Conservation (phyloP, 306 rosid genomes). For the Senna siamea region DNA sequence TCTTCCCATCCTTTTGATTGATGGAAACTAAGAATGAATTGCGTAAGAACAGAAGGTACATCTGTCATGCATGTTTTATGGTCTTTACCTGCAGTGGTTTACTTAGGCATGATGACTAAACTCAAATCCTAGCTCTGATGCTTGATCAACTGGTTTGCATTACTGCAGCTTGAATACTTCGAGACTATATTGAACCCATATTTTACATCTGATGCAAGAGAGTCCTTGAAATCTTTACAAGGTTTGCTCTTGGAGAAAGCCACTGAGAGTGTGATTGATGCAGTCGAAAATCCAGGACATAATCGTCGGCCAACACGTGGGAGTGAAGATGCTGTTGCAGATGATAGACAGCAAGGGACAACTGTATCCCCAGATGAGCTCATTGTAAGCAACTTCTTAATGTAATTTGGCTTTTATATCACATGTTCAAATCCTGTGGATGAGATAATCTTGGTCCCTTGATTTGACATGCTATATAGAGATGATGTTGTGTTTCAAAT, state of each 20-base stretch:
- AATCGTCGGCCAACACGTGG: conserved; percentile 94
- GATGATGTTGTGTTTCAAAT: not conserved
- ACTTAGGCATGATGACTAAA: conserved; percentile 21
- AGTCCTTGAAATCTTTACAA: conserved; percentile 89
- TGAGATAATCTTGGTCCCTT: not conserved
- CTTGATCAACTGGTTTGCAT: conserved; percentile 41
- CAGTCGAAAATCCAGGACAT: conserved; percentile 85
- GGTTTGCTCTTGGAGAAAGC: conserved; percentile 95
- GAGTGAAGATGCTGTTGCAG: conserved; percentile 85
- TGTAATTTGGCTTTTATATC: conserved; percentile 20
- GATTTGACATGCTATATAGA: conserved; percentile 18
- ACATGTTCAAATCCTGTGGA: conserved; percentile 6
- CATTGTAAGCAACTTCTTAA: conserved; percentile 67
- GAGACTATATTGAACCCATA: conserved; percentile 93
- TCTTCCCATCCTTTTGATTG: not conserved
- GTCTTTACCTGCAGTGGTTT: conserved; percentile 16
- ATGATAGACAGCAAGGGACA: conserved; percentile 74
- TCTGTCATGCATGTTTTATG: conserved; percentile 26
- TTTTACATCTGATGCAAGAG: conserved; percentile 92
- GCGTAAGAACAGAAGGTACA: conserved; percentile 1
- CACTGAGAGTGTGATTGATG: conserved; percentile 74
- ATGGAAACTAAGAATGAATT: not conserved
- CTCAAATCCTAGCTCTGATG: conserved; percentile 15
- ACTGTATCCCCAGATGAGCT: conserved; percentile 90
- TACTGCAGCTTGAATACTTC: conserved; percentile 92